Conservation (phyloP, 441 rosid species). For the Arabidopsis hybrid region DNA sequence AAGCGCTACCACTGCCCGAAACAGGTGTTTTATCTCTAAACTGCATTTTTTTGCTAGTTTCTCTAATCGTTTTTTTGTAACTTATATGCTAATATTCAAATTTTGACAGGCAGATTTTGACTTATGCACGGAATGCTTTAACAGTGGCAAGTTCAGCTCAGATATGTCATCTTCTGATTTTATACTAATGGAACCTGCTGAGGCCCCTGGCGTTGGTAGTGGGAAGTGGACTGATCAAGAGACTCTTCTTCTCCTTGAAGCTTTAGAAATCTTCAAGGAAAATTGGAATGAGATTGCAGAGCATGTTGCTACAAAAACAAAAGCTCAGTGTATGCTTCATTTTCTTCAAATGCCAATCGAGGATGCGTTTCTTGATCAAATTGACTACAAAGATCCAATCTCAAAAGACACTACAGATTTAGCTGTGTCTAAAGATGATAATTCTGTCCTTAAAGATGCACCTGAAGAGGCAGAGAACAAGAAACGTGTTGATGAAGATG, state of each 20-base stretch:
- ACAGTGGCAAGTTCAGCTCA: constrained; percentile 80
- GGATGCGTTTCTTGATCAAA: constrained; percentile 73
- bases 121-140: constrained; percentile 94
- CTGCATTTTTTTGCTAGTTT: background rate
- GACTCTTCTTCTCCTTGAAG: constrained; percentile 98
- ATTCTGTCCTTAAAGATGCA: constrained; percentile 55
- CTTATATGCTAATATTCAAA: constrained; percentile 48
- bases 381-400: constrained; percentile 48
- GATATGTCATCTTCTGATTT: constrained; percentile 94
- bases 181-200: constrained; percentile 96
- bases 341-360: constrained; percentile 98
- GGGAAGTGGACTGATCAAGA: constrained; percentile 99
- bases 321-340: constrained; percentile 96
- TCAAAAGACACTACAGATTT: constrained; percentile 58
- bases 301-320: constrained; percentile 98
- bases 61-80: background rate
- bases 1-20: constrained; percentile 98
- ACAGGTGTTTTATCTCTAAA: constrained; percentile 65
- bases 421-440: constrained; percentile 50
- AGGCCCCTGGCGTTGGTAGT: constrained; percentile 75
- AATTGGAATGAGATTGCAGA: constrained; percentile 99
- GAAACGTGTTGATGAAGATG: constrained; percentile 55
- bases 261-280: constrained; percentile 90
- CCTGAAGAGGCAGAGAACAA: constrained; percentile 62
- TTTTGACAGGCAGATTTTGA: constrained; percentile 98